Conservation (phyloP, 257 asterid genomes). For the Forsythia suspensa region DNA sequence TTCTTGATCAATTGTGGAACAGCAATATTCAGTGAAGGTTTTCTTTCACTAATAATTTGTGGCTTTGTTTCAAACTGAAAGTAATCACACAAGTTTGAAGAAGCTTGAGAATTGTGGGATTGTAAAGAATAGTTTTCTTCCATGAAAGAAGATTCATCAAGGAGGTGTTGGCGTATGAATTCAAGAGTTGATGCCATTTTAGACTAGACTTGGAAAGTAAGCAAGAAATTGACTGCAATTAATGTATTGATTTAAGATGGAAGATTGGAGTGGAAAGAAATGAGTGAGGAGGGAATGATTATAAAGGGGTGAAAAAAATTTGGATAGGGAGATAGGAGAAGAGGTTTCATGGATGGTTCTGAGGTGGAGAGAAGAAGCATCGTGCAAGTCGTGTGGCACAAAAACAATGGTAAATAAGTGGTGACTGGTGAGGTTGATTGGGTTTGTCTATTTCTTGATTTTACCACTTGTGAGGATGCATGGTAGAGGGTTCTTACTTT, state of each 20-base stretch:
- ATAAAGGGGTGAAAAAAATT: slow-evolving; percentile 32
- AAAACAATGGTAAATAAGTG: too few relatives aligned
- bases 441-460: neutral
- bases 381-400: neutral
- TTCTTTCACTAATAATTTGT: slow-evolving; percentile 33
- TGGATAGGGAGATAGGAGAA: neutral
- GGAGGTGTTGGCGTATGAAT: slow-evolving; percentile 68
- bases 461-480: neutral
- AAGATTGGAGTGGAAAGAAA: slow-evolving; percentile 42
- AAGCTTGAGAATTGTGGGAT: neutral
- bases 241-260: neutral
- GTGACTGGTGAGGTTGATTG: neutral
- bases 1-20: slow-evolving; percentile 38
- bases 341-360: slow-evolving; percentile 47
- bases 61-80: slow-evolving; percentile 43
- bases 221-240: neutral
- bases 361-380: slow-evolving; percentile 38
- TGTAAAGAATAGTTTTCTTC: slow-evolving; percentile 25
- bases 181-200: slow-evolving; percentile 70
- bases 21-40: slow-evolving; percentile 62
- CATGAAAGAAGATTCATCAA: slow-evolving; percentile 55
- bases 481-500: neutral
- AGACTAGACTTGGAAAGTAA: neutral
- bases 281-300: slow-evolving; percentile 32
- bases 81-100: neutral